A percentile compares a stretch with the other conserved stretches of the same genome.
Evolutionary conservation across 2,329 filamentous ascomycete species (phyloP).

Genomic region (Penicillium sp.): DNA sequence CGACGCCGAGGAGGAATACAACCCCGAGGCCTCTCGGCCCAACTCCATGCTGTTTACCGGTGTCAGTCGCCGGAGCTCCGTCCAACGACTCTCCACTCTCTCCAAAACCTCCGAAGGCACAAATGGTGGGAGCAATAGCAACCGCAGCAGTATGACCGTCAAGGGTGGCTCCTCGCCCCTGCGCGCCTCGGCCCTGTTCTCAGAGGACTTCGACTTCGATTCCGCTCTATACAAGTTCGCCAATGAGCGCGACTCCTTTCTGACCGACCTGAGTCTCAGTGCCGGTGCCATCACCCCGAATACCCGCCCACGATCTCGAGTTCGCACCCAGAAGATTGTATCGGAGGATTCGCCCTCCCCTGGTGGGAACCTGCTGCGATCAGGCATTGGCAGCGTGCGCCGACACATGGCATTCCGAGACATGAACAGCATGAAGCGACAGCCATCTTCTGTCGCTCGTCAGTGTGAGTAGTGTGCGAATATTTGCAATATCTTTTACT

Average conservation of each 20-base stretch:
- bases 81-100: constrained; percentile 48
- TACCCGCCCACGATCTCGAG: constrained; percentile 70
- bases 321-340: constrained; percentile 79
- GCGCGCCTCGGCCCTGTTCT: constrained; percentile 37
- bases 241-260: constrained; percentile 87
- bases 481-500: too few relatives aligned
- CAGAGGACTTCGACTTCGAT: constrained; percentile 87
- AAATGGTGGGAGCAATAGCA: constrained; percentile 63
- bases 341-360: constrained; percentile 64
- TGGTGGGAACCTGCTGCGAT: constrained; percentile 50
- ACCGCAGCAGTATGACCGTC: constrained; percentile 66
- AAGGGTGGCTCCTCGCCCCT: constrained; percentile 41
- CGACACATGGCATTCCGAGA: constrained; percentile 90
- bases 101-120: constrained; percentile 51
- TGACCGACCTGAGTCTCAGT: constrained; percentile 87
- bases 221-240: constrained; percentile 92
- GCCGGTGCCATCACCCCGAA: constrained; percentile 75
- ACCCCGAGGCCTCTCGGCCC: constrained; percentile 42
- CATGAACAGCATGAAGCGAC: constrained; percentile 92
- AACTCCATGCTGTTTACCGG: constrained; percentile 33
- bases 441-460: constrained; percentile 73
- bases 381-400: constrained; percentile 79
- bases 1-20: constrained; percentile 55
- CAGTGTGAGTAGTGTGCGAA: constrained; percentile 59
- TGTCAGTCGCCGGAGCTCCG: constrained; percentile 39